Evolutionary conservation across 176 grass and related monocot genomes (phyloP), one percentile per base, ranked within the genome.

Genomic region (Rhipidocladum racemiflorum): DNA sequence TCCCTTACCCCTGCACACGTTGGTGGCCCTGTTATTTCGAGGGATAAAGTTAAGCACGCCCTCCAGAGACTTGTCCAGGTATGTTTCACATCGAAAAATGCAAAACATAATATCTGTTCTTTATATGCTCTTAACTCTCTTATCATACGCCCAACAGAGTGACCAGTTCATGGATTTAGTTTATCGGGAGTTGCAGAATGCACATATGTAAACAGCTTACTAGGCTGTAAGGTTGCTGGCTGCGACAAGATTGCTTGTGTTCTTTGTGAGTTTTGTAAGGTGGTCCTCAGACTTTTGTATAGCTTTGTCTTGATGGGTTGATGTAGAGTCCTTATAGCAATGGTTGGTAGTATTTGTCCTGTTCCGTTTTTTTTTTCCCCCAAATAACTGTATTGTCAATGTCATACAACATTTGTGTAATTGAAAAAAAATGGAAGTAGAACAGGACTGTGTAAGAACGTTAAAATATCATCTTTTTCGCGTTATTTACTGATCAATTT

Each of bases 41-140:
- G 91, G 80, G 94, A 97, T 65, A 90, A 82, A 78, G 76, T 97
- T 84, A 91, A 91, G 61, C 87, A 90, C 10, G 89, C 87, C 60
- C 29, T 97, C 34, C 46, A 76, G 29, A 97, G 84, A 86, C 94
- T 94, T 76, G 85, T 90, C 72, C 91, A 94, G 89, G 94, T 97
- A 92, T 28, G 36, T 70, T 40, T 35, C 20, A 24, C 15, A 40
- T 66, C 68, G 25, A 81, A 77, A 40, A 70, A 38, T 12, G 12
- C 35, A 32, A 49, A 14, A 10, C 60, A 5, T 21, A 29, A 62
- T 57, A 24, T 48, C 36, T 48, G 0, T 40, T 82, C 51, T 61
- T 17, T 42, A 28, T 38, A 36, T 78, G 4, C 15, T 9, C 14
- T 91, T 40, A 76, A 71, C 46, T 74, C 39, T 27, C n/a, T 68